Evolutionary conservation across 352 stramenopile species (phyloP).

Genomic region (Ochromonadaceae sp.): DNA sequence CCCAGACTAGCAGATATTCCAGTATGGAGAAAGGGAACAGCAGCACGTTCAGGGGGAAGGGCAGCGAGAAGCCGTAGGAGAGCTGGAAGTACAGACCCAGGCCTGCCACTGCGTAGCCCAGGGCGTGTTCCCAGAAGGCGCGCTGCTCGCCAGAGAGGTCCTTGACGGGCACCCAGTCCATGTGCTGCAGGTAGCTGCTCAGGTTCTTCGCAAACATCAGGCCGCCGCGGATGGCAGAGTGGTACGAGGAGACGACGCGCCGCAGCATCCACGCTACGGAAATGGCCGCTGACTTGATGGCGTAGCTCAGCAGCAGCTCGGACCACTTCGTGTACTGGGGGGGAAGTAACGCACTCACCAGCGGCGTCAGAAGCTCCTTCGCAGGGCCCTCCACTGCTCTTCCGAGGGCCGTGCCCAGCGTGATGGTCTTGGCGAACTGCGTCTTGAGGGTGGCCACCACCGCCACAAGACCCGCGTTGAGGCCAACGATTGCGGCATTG

Average conservation of each 20-base stretch:
- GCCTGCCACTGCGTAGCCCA: conserved; percentile 39
- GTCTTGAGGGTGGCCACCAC: conserved; percentile 17
- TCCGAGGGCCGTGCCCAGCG: conserved; percentile 12
- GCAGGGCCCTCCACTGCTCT: background rate
- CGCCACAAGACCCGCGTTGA: conserved; percentile 14
- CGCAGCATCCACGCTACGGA: background rate
- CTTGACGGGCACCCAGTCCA: conserved; percentile 29
- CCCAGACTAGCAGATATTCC: conserved; percentile 44
- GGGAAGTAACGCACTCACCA: background rate
- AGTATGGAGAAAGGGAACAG: conserved; percentile 38
- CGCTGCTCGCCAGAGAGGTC: too few relatives aligned
- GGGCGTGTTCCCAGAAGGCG: conserved; percentile 38
- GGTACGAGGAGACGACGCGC: background rate
- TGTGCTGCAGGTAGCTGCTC: background rate
- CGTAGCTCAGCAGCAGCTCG: background rate
- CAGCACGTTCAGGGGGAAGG: conserved; percentile 45
- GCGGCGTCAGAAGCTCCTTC: background rate
- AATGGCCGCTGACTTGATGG: conserved; percentile 9
- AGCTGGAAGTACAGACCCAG: conserved; percentile 48
- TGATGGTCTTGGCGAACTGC: conserved; percentile 16
- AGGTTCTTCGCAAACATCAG: conserved; percentile 17
- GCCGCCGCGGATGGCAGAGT: conserved; percentile 12
- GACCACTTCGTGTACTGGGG: too few relatives aligned
- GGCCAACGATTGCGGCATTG: background rate
- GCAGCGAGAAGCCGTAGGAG: conserved; percentile 33